Percentiles rank a stretch among this genome's conserved stretches.
Evolutionary conservation across 2,329 filamentous ascomycete genomes (phyloP).

Genomic region (Verticillium zaregamsianum): DNA sequence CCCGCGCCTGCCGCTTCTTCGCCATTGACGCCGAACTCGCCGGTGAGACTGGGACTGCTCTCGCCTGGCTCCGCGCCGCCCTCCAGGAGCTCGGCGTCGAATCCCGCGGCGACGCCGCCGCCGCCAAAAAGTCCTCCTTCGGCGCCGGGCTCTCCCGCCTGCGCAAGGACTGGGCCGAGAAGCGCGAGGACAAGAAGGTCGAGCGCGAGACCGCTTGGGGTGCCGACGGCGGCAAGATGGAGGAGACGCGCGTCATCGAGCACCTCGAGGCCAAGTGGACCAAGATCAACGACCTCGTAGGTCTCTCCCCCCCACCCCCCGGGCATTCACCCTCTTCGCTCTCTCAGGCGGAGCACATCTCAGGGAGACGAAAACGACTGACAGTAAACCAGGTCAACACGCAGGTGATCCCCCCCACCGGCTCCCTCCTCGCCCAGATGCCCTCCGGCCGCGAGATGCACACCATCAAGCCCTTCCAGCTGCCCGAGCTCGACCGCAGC

Average conservation of each 20-base stretch:
- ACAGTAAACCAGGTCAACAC: conserved; percentile 62
- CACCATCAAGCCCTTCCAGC: conserved; percentile 61
- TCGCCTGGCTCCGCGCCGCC: conserved; percentile 81
- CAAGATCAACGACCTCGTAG: conserved; percentile 87
- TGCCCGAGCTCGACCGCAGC: conserved; percentile 60
- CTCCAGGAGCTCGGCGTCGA: conserved; percentile 69
- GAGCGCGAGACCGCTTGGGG: conserved; percentile 74
- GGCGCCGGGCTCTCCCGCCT: conserved; percentile 53
- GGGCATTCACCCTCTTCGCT: neutral
- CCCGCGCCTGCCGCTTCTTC: conserved; percentile 85
- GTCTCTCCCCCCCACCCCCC: conserved; percentile 16
- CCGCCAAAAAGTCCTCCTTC: conserved; percentile 41
- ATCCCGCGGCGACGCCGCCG: conserved; percentile 28
- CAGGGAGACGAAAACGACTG: neutral
- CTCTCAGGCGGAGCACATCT: neutral
- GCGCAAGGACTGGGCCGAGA: conserved; percentile 72
- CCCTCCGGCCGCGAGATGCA: conserved; percentile 89
- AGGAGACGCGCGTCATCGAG: conserved; percentile 81
- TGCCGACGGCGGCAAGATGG: conserved; percentile 74
- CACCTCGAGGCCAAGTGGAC: conserved; percentile 87
- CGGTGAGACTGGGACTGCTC: conserved; percentile 75
- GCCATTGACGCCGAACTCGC: conserved; percentile 83
- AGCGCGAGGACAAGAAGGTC: conserved; percentile 72
- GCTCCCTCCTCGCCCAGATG: conserved; percentile 70
- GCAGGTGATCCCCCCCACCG: conserved; percentile 68